Base-by-base conservation (phyloP, 2,329 filamentous ascomycete genomes). In the Periconia sp. region DNA sequence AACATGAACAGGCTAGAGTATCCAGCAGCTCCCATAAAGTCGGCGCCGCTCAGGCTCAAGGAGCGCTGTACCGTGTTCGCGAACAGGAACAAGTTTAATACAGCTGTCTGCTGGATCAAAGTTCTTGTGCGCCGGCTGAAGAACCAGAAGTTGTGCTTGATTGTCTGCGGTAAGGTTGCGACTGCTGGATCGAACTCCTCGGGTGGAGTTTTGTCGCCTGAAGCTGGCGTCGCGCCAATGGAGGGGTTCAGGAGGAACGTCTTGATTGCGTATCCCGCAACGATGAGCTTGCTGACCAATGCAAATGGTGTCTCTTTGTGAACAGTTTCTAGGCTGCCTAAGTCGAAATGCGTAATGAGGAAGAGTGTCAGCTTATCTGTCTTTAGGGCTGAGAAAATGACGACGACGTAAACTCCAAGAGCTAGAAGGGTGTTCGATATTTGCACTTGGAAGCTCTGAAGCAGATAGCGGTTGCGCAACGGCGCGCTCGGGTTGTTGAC, bases 1-100 rank as follows among this genome's bases (percentile, higher is more conserved):
- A 78, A 58, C n/a, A 81, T 82, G 90, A 90, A 96, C 24, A 92
- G 76, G 16, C 75, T 75, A 2, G 88, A 84, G 77, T 91, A 97
- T 0, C 80, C 82, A 3, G 77, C 72, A 1, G 91, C 89, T 9
- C 92, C 92, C 1, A 75, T 57, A 4, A 81, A 50, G 58, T 92
- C 87, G 9, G 89, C 83, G 4, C 89, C 87, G 31, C 82, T 76
- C 15, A 96, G 73, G 0, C 84, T 87, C 40, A 84, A 80, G 17
- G 84, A 82, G 61, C 87, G 81, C 28, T 91, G 71, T 44, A 86
- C 83, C 0, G 79, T 81, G 57, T 82, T 80, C n/a, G 71, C 57
- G 7, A 78, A 64, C 9, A 75, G 61, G 46, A 78, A 70, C 1
- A 60, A 53, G 0, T 73, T 73, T 30, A 84, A 63, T 6, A 78